Percentiles rank a stretch among this genome's conserved stretches.
Evolutionary conservation across 2,329 filamentous ascomycete genomes (phyloP).

Genomic region (Alternaria tenuissima): DNA sequence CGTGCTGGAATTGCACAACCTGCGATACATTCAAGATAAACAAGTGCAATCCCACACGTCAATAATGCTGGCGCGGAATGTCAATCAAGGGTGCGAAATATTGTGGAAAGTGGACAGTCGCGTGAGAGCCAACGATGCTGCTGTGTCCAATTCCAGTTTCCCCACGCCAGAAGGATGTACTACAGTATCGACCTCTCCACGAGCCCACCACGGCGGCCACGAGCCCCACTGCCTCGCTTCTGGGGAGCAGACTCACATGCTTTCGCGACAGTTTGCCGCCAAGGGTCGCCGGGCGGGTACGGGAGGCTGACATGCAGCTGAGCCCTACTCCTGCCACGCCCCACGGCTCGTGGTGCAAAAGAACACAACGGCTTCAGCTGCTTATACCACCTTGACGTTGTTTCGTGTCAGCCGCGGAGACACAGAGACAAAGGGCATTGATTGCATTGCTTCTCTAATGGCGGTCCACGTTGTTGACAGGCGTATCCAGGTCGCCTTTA

Average conservation of each 20-base stretch:
- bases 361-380: constrained; percentile 21
- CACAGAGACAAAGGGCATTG: not conserved
- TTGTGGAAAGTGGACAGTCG: constrained; percentile 17
- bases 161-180: constrained; percentile 31
- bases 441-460: constrained; percentile 20
- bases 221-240: constrained; percentile 30
- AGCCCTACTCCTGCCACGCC: constrained; percentile 22
- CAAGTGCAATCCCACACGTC: constrained; percentile 19
- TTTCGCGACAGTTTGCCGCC: constrained; percentile 30
- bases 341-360: constrained; percentile 19
- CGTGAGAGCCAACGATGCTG: constrained; percentile 12
- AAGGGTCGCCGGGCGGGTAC: constrained; percentile 29
- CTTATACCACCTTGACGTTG: constrained; percentile 14
- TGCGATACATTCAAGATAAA: constrained; percentile 34
- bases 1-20: constrained; percentile 28
- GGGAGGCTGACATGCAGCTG: constrained; percentile 34
- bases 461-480: not conserved
- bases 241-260: constrained; percentile 29
- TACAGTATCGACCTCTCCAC: constrained; percentile 23
- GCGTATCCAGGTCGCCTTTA: constrained; percentile 6
- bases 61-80: not conserved
- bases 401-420: constrained; percentile 16
- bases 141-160: constrained; percentile 15
- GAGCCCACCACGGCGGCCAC: constrained; percentile 21
- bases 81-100: constrained; percentile 4